A percentile compares a stretch with the other conserved stretches of the same genome.
phyloP scores from a whole-genome alignment of 768 basidiomycete species.

The Boletellus ananiceps region DNA sequence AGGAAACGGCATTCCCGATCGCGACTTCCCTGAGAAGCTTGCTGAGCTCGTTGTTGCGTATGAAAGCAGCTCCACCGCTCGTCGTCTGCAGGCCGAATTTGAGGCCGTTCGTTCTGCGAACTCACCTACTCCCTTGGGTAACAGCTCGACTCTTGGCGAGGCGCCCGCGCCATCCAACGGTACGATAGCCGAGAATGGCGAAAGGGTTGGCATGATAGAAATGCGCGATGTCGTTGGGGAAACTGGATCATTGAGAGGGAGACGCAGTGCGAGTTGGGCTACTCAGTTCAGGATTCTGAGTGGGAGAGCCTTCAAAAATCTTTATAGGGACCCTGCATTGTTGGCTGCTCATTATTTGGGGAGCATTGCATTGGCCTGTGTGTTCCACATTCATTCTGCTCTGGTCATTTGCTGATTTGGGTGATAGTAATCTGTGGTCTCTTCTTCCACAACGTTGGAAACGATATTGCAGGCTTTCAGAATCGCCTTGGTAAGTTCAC shows the following conservation, averaged over 20 bases:
- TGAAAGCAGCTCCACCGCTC: constrained; percentile 60
- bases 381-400: constrained; percentile 30
- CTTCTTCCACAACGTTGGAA: constrained; percentile 84
- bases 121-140: background rate
- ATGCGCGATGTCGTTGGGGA: constrained; percentile 68
- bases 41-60: constrained; percentile 71
- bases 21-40: constrained; percentile 53
- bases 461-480: constrained; percentile 97
- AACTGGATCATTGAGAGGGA: constrained; percentile 60
- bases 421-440: constrained; percentile 80
- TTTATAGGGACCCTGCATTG: constrained; percentile 92
- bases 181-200: constrained; percentile 20
- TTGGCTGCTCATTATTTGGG: constrained; percentile 88
- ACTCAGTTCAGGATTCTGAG: constrained; percentile 95
- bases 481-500: constrained; percentile 69
- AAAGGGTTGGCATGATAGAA: constrained; percentile 35
- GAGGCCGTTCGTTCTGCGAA: constrained; percentile 35
- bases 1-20: constrained; percentile 28
- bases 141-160: background rate
- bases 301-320: constrained; percentile 95
- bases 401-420: constrained; percentile 3
- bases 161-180: constrained; percentile 21
- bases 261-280: constrained; percentile 77
- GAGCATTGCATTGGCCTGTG: constrained; percentile 78
- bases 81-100: constrained; percentile 58